A percentile compares a stretch with the other conserved stretches of the same genome.
Conservation (phyloP, 2,329 filamentous ascomycete species). For the Macroventuria anomochaeta region DNA sequence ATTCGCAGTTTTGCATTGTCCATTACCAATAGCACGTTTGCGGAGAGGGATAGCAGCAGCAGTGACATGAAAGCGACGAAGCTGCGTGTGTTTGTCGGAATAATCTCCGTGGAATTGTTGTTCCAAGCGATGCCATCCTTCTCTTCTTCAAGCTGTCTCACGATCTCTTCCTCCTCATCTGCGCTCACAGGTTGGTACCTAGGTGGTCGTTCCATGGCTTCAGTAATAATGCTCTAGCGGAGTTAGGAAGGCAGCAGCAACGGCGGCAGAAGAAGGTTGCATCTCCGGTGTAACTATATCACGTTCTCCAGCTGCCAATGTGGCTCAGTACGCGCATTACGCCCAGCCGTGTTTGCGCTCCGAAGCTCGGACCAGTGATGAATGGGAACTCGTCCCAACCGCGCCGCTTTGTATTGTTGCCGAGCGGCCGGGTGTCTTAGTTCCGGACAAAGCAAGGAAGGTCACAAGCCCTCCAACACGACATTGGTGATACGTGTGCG, state of each 20-base stretch:
- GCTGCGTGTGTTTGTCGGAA: slow-evolving; percentile 34
- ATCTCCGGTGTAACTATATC: slow-evolving; percentile 13
- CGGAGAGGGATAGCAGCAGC: slow-evolving; percentile 38
- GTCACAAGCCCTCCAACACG: slow-evolving; percentile 26
- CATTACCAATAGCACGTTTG: slow-evolving; percentile 40
- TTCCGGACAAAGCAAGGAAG: slow-evolving; percentile 31
- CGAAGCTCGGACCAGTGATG: slow-evolving; percentile 36
- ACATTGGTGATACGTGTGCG: slow-evolving; percentile 32
- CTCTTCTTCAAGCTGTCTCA: slow-evolving; percentile 30
- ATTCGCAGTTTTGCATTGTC: slow-evolving; percentile 33
- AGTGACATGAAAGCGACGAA: slow-evolving; percentile 37
- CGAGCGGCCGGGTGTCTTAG: slow-evolving; percentile 12
- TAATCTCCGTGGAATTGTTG: slow-evolving; percentile 33
- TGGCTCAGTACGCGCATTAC: slow-evolving; percentile 11
- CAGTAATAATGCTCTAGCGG: slow-evolving; percentile 7
- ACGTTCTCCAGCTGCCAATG: slow-evolving; percentile 11
- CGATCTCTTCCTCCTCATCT: slow-evolving; percentile 30
- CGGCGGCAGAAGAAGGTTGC: slow-evolving; percentile 11
- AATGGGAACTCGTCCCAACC: slow-evolving; percentile 23
- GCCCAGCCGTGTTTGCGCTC: slow-evolving; percentile 16
- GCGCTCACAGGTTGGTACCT: slow-evolving; percentile 35
- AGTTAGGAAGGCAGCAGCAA: slow-evolving; percentile 16
- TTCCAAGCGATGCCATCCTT: slow-evolving; percentile 35
- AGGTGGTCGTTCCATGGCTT: slow-evolving; percentile 34
- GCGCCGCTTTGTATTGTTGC: slow-evolving; percentile 18